phyloP scores from a whole-genome alignment of 164 flowering plant genomes.

The Berberis vulgaris region DNA sequence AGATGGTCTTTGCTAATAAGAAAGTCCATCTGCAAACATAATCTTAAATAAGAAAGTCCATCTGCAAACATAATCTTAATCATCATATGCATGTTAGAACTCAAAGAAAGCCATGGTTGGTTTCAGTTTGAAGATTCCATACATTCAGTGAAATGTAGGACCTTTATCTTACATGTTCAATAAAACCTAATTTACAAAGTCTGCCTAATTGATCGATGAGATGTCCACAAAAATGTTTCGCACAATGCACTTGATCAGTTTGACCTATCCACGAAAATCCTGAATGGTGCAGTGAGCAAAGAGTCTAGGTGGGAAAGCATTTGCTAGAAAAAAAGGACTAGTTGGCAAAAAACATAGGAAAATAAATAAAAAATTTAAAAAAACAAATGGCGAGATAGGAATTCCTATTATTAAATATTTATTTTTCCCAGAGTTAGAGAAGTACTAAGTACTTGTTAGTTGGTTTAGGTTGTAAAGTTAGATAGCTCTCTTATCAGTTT shows the following conservation, averaged over 20 bases:
- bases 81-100: neutral
- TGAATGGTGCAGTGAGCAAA: neutral
- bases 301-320: neutral
- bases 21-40: conserved; percentile 45
- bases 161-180: conserved; percentile 42
- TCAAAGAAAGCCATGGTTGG: too few species aligned
- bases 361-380: too few species aligned
- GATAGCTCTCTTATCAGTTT: too few species aligned
- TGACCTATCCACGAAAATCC: conserved; percentile 38
- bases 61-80: conserved; percentile 22
- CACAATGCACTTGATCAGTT: conserved; percentile 65
- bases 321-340: too few species aligned
- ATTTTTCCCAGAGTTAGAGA: too few species aligned
- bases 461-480: too few species aligned
- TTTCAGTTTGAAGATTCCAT: too few species aligned
- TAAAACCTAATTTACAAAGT: conserved; percentile 53
- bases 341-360: too few species aligned
- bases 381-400: too few species aligned
- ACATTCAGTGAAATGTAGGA: neutral
- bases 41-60: conserved; percentile 38
- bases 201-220: conserved; percentile 72
- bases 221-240: conserved; percentile 51
- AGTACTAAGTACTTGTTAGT: too few species aligned
- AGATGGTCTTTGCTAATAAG: conserved; percentile 67
- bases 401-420: too few species aligned